phyloP scores from a whole-genome alignment of 2,329 filamentous ascomycete genomes.

The Coniochaeta ligniaria region DNA sequence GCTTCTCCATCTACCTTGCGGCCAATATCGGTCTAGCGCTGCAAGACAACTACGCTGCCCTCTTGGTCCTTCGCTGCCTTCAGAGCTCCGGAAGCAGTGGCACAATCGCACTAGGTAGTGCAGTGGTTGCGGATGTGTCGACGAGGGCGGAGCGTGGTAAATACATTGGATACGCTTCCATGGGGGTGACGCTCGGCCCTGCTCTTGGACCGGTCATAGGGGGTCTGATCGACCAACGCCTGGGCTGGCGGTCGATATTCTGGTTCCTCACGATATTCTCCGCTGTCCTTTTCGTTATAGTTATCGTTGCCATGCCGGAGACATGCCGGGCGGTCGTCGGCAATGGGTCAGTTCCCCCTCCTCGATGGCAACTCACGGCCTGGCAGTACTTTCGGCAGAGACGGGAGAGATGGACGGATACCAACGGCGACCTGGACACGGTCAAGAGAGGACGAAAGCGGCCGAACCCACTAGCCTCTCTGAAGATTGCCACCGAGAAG shows the following conservation, averaged over 20 bases:
- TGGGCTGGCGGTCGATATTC: conserved; percentile 45
- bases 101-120: neutral
- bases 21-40: conserved; percentile 28
- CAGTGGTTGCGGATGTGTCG: neutral
- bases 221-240: conserved; percentile 37
- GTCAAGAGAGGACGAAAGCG: too few relatives aligned
- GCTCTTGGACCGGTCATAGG: conserved; percentile 37
- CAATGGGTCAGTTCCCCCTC: conserved; percentile 31
- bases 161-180: neutral
- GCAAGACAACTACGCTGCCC: neutral
- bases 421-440: too few relatives aligned
- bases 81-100: neutral
- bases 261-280: conserved; percentile 39
- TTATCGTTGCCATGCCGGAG: conserved; percentile 36
- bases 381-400: neutral
- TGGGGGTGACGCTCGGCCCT: conserved; percentile 6
- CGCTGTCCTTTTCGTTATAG: conserved; percentile 22
- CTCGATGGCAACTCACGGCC: neutral
- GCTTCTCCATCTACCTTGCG: neutral
- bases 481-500: neutral
- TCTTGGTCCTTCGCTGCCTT: neutral
- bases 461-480: neutral
- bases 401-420: neutral
- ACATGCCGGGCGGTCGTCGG: conserved; percentile 35
- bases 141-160: neutral